Evolutionary conservation across 495 filamentous ascomycete species (phyloP).

Genomic region (Penicillium diatomitis): DNA sequence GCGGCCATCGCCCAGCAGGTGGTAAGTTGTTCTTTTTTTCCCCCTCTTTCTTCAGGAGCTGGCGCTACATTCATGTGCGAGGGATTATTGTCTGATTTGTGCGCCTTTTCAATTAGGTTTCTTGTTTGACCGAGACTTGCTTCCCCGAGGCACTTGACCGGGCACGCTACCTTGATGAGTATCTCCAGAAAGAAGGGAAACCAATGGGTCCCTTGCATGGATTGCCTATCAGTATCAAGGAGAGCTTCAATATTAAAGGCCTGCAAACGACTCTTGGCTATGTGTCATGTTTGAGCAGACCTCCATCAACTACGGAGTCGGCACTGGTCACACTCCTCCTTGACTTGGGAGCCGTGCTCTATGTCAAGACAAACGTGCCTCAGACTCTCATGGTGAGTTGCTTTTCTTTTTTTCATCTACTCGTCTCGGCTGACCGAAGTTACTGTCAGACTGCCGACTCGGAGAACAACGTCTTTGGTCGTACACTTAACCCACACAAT

Average conservation of each 20-base stretch:
- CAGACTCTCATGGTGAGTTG: slow-evolving; percentile 29
- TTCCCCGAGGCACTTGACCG: slow-evolving; percentile 28
- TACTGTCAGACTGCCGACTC: slow-evolving; percentile 32
- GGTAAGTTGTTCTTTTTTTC: slow-evolving; percentile 24
- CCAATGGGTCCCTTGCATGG: slow-evolving; percentile 53
- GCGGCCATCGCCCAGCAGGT: slow-evolving; percentile 23
- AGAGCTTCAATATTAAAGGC: slow-evolving; percentile 41
- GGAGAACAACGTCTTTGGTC: slow-evolving; percentile 22
- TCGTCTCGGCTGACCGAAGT: neutral
- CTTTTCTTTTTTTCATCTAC: neutral
- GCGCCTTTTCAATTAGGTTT: slow-evolving; percentile 12
- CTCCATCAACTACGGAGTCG: slow-evolving; percentile 8
- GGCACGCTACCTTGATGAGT: slow-evolving; percentile 33
- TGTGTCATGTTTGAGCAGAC: slow-evolving; percentile 7
- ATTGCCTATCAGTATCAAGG: slow-evolving; percentile 53
- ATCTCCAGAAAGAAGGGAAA: slow-evolving; percentile 21
- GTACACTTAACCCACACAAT: slow-evolving; percentile 47
- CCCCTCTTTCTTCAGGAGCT: slow-evolving; percentile 20
- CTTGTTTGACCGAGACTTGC: slow-evolving; percentile 36
- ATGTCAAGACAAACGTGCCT: slow-evolving; percentile 49
- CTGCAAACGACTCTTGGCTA: slow-evolving; percentile 23
- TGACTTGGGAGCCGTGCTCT: slow-evolving; percentile 34
- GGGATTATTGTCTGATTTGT: neutral
- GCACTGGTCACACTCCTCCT: slow-evolving; percentile 24
- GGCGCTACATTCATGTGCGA: neutral